phyloP scores from a whole-genome alignment of 352 stramenopile genomes.

The Elongisporangium undulatum region DNA sequence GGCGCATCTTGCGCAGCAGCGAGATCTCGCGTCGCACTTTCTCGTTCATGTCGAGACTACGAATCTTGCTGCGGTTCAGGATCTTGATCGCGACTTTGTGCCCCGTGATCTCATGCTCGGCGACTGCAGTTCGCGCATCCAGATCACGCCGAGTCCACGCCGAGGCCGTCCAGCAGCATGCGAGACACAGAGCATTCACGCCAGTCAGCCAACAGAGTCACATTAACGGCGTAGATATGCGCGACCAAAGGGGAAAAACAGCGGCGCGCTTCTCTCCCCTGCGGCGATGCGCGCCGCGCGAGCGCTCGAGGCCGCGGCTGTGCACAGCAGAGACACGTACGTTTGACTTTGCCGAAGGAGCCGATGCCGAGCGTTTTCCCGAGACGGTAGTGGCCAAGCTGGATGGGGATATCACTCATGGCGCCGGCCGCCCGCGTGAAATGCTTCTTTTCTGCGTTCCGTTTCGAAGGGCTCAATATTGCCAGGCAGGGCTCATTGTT shows the following conservation, averaged over 20 bases:
- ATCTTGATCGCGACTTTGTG: constrained; percentile 99
- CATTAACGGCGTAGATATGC: constrained; percentile 3
- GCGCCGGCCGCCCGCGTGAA: constrained; percentile 1
- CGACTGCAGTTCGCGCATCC: constrained; percentile 60
- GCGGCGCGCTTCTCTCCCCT: constrained; percentile 4
- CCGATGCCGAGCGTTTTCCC: constrained; percentile 99
- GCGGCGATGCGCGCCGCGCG: constrained; percentile 4
- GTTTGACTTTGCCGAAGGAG: constrained; percentile 98
- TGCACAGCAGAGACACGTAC: constrained; percentile 49
- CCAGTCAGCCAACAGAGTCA: constrained; percentile 4
- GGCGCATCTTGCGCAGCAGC: constrained; percentile 97
- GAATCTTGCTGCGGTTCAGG: constrained; percentile 99
- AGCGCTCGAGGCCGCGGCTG: neutral
- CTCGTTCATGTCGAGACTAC: constrained; percentile 98
- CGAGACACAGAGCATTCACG: neutral
- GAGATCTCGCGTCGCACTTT: constrained; percentile 99
- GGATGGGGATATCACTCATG: constrained; percentile 89
- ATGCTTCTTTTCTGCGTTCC: neutral
- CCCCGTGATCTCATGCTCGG: constrained; percentile 96
- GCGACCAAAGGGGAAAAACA: neutral
- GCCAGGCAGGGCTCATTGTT: neutral
- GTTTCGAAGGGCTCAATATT: neutral
- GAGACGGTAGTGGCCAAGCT: constrained; percentile 97
- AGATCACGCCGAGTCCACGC: neutral
- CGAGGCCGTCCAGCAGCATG: neutral